Base-by-base conservation (phyloP, 768 basidiomycete genomes). In the Coprinellus micaceus region DNA sequence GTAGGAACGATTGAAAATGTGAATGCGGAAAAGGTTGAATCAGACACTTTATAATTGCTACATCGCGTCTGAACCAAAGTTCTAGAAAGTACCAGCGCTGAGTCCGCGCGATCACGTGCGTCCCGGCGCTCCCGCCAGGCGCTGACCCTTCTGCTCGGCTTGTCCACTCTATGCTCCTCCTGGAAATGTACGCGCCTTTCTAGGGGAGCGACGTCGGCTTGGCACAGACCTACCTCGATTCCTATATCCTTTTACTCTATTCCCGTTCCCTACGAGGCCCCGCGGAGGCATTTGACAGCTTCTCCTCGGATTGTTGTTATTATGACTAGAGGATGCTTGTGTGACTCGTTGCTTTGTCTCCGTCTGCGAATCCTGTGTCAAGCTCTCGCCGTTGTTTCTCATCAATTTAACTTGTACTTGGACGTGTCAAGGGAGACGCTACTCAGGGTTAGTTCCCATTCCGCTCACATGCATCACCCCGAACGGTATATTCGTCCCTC, bases 81-180 rank as follows among this genome's bases (percentile, higher is more conserved):
- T 71, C 69, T 67, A 70, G 65, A 72, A 72, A 61, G 45, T 72
- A 58, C 69, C 65, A 69, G 59, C 55, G 36, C 22, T 37, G n/a
- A n/a, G 64, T 67, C 67, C 48, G 17, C 28, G n/a, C 29, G 56
- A 60, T 66, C 68, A 67, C 65, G 66, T 62, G 29, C 49, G 3
- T 22, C 66, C 52, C 30, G 58, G 19, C 30, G 28, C 40, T 21
- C 5, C 28, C 44, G n/a, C 51, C 22, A 56, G 47, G 53, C 46
- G 7, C 40, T 43, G n/a, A 43, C 40, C 40, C 40, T 9, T 7
- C 19, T n/a, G n/a, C 36, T 17, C 36, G 36, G 36, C 9, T 37
- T 17, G 36, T 9, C 40, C 15, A 17, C 40, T 43, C 19, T 21
- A 19, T 17, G 6, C 40, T 43, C 40, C 40, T 43, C n/a, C 10